Evolutionary conservation across 1,284 basidiomycete species (phyloP).

Genomic region (Retiboletus flavoniger): DNA sequence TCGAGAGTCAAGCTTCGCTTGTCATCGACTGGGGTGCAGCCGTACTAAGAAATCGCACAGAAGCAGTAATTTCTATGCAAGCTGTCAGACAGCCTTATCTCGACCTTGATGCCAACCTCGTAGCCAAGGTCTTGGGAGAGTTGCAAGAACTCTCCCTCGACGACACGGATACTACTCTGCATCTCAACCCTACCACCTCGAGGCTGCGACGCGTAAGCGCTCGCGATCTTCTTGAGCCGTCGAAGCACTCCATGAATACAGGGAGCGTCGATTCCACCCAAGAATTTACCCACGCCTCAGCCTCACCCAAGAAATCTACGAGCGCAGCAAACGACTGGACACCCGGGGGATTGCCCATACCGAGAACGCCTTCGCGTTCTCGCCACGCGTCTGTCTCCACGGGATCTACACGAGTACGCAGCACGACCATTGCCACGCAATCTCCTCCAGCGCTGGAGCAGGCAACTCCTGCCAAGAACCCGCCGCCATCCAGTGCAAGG

Average conservation of each 20-base stretch:
- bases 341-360: slow-evolving; percentile 8
- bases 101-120: slow-evolving; percentile 28
- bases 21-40: slow-evolving; percentile 53
- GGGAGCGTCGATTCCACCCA: slow-evolving; percentile 7
- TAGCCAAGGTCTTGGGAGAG: slow-evolving; percentile 23
- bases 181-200: slow-evolving; percentile 5
- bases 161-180: slow-evolving; percentile 10
- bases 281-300: slow-evolving; percentile 3
- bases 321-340: slow-evolving; percentile 8
- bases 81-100: slow-evolving; percentile 27
- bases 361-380: slow-evolving; percentile 24
- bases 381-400: slow-evolving; percentile 19
- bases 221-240: slow-evolving; percentile 28
- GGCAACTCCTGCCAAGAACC: slow-evolving; percentile 3
- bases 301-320: slow-evolving; percentile 12
- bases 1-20: slow-evolving; percentile 54
- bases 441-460: slow-evolving; percentile 5
- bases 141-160: slow-evolving; percentile 18
- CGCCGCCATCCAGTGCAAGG: background rate
- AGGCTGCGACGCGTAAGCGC: slow-evolving; percentile 20
- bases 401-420: slow-evolving; percentile 17
- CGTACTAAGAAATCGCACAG: slow-evolving; percentile 36
- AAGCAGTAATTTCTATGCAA: slow-evolving; percentile 12
- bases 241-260: slow-evolving; percentile 9
- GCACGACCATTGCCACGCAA: slow-evolving; percentile 11